Evolutionary conservation across 768 basidiomycete genomes (phyloP), one percentile per base, ranked within the genome.

Genomic region (Pleurotus tuber-regium): DNA sequence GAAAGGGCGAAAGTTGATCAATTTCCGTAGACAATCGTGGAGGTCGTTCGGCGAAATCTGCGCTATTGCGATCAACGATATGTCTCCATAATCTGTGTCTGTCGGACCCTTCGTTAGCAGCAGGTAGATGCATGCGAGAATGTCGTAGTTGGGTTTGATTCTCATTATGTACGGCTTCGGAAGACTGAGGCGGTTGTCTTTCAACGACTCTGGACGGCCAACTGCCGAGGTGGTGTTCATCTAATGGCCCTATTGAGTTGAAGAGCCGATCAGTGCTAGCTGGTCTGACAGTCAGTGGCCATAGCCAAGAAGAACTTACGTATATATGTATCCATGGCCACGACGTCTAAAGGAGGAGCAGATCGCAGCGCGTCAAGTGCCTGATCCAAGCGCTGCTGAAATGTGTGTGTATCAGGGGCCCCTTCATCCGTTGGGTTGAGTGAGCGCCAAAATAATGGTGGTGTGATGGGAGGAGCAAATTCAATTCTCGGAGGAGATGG

Each of bases 291-390:
- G n/a, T n/a, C n/a, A n/a, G n/a, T n/a, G n/a, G n/a, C n/a, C n/a
- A n/a, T n/a, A n/a, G n/a, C n/a, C n/a, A n/a, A n/a, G n/a, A n/a
- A n/a, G n/a, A n/a, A n/a, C n/a, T n/a, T n/a, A n/a, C 23, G 41
- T 25, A 24, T 1, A 16, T 42, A 42, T 38, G 36, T 14, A 24
- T n/a, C n/a, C n/a, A n/a, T n/a, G n/a, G 16, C 46, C 12, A 21
- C 46, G 6, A 31, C n/a, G 23, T 31, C 46, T 19, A 70, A 59
- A 12, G 69, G 66, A 36, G 66, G 66, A 39, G 59, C 42, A 35
- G 66, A 63, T 46, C 64, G 54, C 52, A 73, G 52, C 10, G 65
- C 59, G 39, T 68, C 68, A 28, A 73, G 61, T 1, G 70, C 71
- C 10, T 66, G 63, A 50, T 67, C 61, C 16, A 73, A 60, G 25